Conservation (phyloP, 1,284 basidiomycete genomes). For the Wallemia hederae region DNA sequence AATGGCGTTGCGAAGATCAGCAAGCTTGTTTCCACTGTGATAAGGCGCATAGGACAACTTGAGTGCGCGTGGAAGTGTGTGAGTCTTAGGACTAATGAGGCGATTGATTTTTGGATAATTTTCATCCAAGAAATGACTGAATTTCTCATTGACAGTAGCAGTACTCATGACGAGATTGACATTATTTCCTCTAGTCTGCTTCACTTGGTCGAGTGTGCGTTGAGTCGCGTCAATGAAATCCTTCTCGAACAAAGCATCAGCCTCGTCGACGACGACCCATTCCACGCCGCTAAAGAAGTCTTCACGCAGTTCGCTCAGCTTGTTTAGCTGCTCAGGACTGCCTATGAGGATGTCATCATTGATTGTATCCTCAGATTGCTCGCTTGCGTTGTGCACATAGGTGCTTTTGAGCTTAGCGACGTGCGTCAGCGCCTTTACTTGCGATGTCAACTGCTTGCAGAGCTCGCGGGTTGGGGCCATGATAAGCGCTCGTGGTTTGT, state of each 20-base stretch:
- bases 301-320: not conserved
- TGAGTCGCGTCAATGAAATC: conserved; percentile 2
- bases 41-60: not conserved
- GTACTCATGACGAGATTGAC: not conserved
- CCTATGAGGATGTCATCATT: not conserved
- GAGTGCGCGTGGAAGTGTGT: not conserved
- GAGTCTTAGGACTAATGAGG: not conserved
- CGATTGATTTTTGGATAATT: not conserved
- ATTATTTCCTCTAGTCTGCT: conserved; percentile 2
- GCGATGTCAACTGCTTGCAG: conserved; percentile 37
- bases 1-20: not conserved
- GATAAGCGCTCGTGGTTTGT: conserved; percentile 38
- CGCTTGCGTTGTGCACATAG: not conserved
- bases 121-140: not conserved
- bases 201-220: conserved; percentile 2
- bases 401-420: conserved; percentile 29
- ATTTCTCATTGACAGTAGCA: not conserved
- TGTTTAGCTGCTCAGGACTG: not conserved
- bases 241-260: conserved; percentile 58
- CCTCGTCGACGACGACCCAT: conserved; percentile 66
- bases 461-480: conserved; percentile 69
- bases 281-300: conserved; percentile 22
- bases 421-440: conserved; percentile 44
- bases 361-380: not conserved
- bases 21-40: not conserved